These are phyloP conservation scores for Stachybotrys chartarum DNA, from an alignment of 2,329 filamentous ascomycete genomes.

Conservation along the genomic window DNA sequence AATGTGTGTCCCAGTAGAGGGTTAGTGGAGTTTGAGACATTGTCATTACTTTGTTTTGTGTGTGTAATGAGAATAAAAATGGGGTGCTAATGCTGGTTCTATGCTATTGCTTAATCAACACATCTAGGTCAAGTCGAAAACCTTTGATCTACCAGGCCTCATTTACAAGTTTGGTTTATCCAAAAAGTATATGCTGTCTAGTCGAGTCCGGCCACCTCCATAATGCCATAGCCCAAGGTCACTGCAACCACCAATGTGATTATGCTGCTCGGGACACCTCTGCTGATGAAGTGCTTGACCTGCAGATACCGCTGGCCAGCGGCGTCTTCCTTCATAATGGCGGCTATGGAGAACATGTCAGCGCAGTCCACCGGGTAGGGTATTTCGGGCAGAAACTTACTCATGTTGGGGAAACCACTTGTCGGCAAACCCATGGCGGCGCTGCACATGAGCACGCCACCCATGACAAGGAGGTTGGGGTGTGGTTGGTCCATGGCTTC, in stretches of 20 bases:
- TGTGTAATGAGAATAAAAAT: too few species aligned
- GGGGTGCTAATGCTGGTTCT: too few species aligned
- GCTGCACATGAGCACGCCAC: slow-evolving; percentile 88
- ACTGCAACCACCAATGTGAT: slow-evolving; percentile 77
- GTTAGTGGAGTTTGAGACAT: too few species aligned
- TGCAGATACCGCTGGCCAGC: slow-evolving; percentile 87
- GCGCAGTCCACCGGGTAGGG: slow-evolving; percentile 1
- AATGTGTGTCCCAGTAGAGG: too few species aligned
- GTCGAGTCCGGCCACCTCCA: slow-evolving; percentile 65
- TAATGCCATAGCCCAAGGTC: slow-evolving; percentile 83
- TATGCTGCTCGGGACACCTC: slow-evolving; percentile 83
- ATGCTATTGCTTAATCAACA: background rate
- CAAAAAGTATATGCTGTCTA: slow-evolving; percentile 9
- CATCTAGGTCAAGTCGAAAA: background rate
- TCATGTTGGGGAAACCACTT: slow-evolving; percentile 98
- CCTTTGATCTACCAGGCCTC: background rate
- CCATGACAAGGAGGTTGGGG: slow-evolving; percentile 94
- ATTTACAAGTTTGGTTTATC: background rate
- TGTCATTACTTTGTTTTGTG: too few species aligned
- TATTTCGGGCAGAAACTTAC: slow-evolving; percentile 49
- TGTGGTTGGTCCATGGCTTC: slow-evolving; percentile 80
- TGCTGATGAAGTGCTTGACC: slow-evolving; percentile 89
- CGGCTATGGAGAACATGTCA: slow-evolving; percentile 48
- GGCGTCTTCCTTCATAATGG: slow-evolving; percentile 98
- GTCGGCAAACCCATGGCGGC: slow-evolving; percentile 95